Conservation (phyloP, 1,284 basidiomycete species). For the Cryptococcus sp. region DNA sequence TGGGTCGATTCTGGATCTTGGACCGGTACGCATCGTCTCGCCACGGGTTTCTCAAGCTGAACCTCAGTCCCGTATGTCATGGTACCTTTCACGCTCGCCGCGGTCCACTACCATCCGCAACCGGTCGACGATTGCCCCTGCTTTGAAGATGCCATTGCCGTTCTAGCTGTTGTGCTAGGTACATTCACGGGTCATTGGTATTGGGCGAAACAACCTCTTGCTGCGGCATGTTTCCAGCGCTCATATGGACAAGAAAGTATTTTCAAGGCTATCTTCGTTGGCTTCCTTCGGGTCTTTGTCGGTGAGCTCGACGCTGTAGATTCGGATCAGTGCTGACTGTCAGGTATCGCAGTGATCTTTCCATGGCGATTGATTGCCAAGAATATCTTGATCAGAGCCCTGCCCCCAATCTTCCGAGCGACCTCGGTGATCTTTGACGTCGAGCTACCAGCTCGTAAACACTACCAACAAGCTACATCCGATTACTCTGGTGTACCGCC, state of each 20-base stretch:
- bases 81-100: conserved; percentile 61
- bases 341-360: conserved; percentile 60
- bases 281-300: conserved; percentile 57
- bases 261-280: background rate
- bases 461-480: conserved; percentile 79
- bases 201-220: background rate
- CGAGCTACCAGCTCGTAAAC: conserved; percentile 68
- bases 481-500: conserved; percentile 66
- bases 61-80: conserved; percentile 63
- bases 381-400: conserved; percentile 61
- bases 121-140: conserved; percentile 95
- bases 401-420: conserved; percentile 76
- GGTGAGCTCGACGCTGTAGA: conserved; percentile 43
- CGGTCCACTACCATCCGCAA: conserved; percentile 85
- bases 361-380: conserved; percentile 81
- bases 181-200: conserved; percentile 67
- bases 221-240: background rate
- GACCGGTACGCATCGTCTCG: conserved; percentile 48
- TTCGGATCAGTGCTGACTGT: background rate
- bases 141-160: conserved; percentile 95
- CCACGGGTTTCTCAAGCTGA: background rate
- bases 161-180: conserved; percentile 78
- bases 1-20: conserved; percentile 56
- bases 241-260: background rate
- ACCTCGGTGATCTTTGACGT: conserved; percentile 53